These are phyloP conservation scores for Xerocomus amazonicus DNA, from an alignment of 1,284 basidiomycete species.

Conservation along the genomic window DNA sequence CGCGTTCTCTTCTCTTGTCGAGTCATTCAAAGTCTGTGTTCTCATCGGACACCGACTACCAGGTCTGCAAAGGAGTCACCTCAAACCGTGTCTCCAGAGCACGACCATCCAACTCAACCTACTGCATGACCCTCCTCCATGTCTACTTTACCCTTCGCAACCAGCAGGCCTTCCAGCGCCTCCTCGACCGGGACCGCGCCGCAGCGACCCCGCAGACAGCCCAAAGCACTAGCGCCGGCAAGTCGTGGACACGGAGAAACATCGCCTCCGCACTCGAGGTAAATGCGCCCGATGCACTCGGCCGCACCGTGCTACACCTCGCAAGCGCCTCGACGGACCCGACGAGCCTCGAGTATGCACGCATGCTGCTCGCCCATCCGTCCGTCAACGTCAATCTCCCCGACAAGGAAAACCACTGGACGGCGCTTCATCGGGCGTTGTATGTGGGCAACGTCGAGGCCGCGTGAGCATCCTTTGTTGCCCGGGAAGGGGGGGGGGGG, in stretches of 20 bases:
- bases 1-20: too few relatives aligned
- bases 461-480: slow-evolving; percentile 41
- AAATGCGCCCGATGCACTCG: slow-evolving; percentile 70
- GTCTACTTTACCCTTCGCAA: slow-evolving; percentile 72
- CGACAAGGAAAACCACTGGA: slow-evolving; percentile 89
- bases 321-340: slow-evolving; percentile 61
- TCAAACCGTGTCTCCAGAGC: slow-evolving; percentile 20
- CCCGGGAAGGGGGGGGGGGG: too few relatives aligned
- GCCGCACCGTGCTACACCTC: slow-evolving; percentile 83
- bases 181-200: slow-evolving; percentile 52
- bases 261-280: slow-evolving; percentile 51
- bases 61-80: slow-evolving; percentile 24
- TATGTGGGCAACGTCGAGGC: slow-evolving; percentile 84
- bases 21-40: slow-evolving; percentile 7
- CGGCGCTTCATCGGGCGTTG: slow-evolving; percentile 86
- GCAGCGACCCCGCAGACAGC: slow-evolving; percentile 26
- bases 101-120: slow-evolving; percentile 15
- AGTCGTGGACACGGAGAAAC: slow-evolving; percentile 61
- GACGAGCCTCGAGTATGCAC: slow-evolving; percentile 75
- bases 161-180: slow-evolving; percentile 78
- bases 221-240: slow-evolving; percentile 52
- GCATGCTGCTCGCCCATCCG: slow-evolving; percentile 77
- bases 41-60: slow-evolving; percentile 14
- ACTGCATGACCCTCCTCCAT: slow-evolving; percentile 79
- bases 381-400: slow-evolving; percentile 77